Evolutionary conservation across 345 rosid genomes (phyloP).

Genomic region (Hypericum perforatum): DNA sequence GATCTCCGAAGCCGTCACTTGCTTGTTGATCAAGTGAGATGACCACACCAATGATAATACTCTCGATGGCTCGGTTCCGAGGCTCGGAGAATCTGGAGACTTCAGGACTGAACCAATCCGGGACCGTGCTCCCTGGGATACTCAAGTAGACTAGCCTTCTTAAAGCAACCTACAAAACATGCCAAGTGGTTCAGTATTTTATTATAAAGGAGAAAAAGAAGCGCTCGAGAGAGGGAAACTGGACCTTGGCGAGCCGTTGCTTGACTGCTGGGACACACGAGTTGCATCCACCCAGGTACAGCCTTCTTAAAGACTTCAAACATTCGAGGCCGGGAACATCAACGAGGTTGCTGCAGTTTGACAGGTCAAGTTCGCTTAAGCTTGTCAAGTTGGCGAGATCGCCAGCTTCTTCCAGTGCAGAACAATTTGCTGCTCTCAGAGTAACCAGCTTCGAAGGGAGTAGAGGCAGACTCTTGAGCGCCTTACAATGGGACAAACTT

Average conservation of each 20-base stretch:
- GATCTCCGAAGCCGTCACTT: background rate
- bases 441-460: background rate
- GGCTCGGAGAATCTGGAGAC: conserved; percentile 4
- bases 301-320: conserved; percentile 11
- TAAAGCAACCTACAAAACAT: conserved; percentile 7
- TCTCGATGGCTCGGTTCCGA: conserved; percentile 6
- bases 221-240: background rate
- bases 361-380: background rate
- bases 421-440: conserved; percentile 3
- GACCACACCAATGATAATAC: conserved; percentile 10
- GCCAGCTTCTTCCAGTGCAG: conserved; percentile 2
- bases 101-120: conserved; percentile 8
- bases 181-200: background rate
- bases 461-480: no score
- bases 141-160: conserved; percentile 4
- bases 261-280: conserved; percentile 8
- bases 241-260: conserved; percentile 10
- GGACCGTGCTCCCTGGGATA: conserved; percentile 7
- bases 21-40: conserved; percentile 11
- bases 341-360: conserved; percentile 4
- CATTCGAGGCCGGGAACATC: conserved; percentile 11
- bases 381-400: conserved; percentile 7
- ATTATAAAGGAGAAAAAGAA: background rate
- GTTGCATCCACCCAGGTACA: conserved; percentile 12
- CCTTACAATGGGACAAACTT: no score